Conservation (phyloP, 148 eudicot genomes). For the Selenicereus undatus region DNA sequence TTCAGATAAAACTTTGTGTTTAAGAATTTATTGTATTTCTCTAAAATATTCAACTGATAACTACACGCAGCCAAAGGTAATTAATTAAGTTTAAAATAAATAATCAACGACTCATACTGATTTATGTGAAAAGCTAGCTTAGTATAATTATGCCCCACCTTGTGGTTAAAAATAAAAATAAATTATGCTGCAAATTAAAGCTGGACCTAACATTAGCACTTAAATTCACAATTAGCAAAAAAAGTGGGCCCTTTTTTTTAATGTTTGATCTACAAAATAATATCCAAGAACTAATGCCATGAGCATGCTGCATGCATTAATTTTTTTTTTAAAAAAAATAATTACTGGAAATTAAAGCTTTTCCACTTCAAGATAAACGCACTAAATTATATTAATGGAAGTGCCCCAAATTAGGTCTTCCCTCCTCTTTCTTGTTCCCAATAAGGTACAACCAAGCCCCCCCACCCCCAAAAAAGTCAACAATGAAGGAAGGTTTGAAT, state of each 20-base stretch:
- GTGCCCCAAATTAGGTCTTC: conserved; percentile 31
- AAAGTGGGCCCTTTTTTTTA: neutral
- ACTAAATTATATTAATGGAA: conserved; percentile 14
- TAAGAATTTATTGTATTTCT: neutral
- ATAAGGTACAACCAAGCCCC: conserved; percentile 4
- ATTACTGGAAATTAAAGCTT: neutral
- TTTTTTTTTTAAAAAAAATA: too few species aligned
- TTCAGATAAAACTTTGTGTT: conserved; percentile 31
- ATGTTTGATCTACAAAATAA: neutral
- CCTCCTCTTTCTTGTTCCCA: neutral
- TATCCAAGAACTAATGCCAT: neutral
- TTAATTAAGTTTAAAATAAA: neutral
- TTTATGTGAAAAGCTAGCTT: neutral
- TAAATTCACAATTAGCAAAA: neutral
- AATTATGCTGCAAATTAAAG: neutral
- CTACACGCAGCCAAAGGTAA: neutral
- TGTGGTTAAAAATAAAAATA: neutral
- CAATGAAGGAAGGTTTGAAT: too few species aligned
- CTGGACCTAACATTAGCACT: conserved; percentile 12
- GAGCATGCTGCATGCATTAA: neutral
- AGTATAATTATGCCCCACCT: neutral
- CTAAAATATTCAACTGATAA: neutral
- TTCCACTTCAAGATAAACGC: conserved; percentile 21
- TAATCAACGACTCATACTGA: neutral
- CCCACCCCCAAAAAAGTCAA: too few species aligned